Base-by-base conservation (phyloP, 768 basidiomycete species). In the Psilocybe tampanensis region DNA sequence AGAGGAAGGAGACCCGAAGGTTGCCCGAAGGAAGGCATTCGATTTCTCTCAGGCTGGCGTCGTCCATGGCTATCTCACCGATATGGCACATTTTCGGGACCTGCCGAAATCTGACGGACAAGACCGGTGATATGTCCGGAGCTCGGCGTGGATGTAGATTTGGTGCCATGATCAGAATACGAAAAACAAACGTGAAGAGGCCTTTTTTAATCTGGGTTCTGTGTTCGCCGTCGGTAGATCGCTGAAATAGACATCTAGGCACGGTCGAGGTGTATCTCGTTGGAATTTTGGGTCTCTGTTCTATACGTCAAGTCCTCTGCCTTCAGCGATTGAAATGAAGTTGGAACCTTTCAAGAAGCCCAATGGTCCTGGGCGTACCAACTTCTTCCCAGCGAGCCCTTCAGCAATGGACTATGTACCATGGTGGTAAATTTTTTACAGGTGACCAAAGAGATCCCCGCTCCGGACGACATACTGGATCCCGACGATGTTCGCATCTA, bases 231-330 rank as follows among this genome's bases (percentile, higher is more conserved):
- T 39, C 48, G 55, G 48, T 39, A 33, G 9, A 51, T 45, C 42
- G 42, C 9, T 34, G n/a, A 45, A 36, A 50, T 26, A 34, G 26
- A 21, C 36, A 51, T 56, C 55, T 56, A 56, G 55, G 55, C 41
- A 56, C 55, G 44, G 19, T 24, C 32, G 39, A 45, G 41, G 43
- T 43, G 11, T 47, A 23, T 47, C 18, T 3, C 15, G 18, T 18
- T 29, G 24, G 15, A 24, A 8, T 13, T n/a, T 6, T 39, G 36
- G 36, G 36, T n/a, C 36, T 6, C n/a, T 39, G 7, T n/a, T 9
- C 29, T 9, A 29, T 4, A 29, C 29, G 29, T 29, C n/a, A n/a
- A n/a, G n/a, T n/a, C n/a, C n/a, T n/a, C n/a, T n/a, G n/a, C n/a
- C n/a, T n/a, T n/a, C n/a, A n/a, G n/a, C n/a, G n/a, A n/a, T n/a